Evolutionary conservation across 2,329 filamentous ascomycete genomes (phyloP).

Genomic region (Shiraia sp.): DNA sequence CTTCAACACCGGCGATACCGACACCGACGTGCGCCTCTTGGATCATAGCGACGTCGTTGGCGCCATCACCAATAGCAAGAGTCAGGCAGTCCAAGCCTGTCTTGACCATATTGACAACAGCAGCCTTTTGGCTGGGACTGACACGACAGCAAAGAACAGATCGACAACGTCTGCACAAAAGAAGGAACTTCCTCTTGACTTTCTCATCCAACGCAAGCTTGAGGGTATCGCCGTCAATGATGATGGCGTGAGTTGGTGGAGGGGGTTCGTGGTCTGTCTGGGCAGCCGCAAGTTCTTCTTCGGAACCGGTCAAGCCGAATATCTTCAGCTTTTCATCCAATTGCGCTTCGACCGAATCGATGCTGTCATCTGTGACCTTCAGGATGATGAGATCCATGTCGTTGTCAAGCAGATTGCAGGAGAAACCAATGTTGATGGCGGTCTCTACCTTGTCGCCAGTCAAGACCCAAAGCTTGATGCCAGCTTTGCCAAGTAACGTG

Average conservation of each 20-base stretch:
- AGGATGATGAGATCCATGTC: conserved; percentile 96
- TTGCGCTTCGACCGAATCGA: conserved; percentile 67
- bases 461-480: conserved; percentile 98
- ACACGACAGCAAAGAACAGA: conserved; percentile 97
- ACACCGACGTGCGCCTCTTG: conserved; percentile 88
- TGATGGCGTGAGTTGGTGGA: conserved; percentile 82
- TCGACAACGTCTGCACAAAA: conserved; percentile 96
- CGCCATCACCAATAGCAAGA: conserved; percentile 84
- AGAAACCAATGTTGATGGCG: conserved; percentile 99
- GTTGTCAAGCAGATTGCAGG: conserved; percentile 95
- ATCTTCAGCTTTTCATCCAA: conserved; percentile 72
- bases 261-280: conserved; percentile 85
- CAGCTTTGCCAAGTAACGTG: conserved; percentile 83
- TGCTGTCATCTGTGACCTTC: conserved; percentile 76
- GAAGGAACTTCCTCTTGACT: conserved; percentile 86
- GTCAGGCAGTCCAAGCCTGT: conserved; percentile 95
- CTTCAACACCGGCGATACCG: conserved; percentile 85
- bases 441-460: conserved; percentile 99
- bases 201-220: conserved; percentile 82
- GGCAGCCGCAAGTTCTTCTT: conserved; percentile 80
- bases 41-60: conserved; percentile 93
- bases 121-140: conserved; percentile 93
- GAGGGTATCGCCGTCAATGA: conserved; percentile 93
- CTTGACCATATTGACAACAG: conserved; percentile 96
- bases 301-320: conserved; percentile 81